A percentile compares a stretch with the other conserved stretches of the same genome.
Evolutionary conservation across 2,329 filamentous ascomycete species (phyloP).

Genomic region (Trichoderma endophyticum): DNA sequence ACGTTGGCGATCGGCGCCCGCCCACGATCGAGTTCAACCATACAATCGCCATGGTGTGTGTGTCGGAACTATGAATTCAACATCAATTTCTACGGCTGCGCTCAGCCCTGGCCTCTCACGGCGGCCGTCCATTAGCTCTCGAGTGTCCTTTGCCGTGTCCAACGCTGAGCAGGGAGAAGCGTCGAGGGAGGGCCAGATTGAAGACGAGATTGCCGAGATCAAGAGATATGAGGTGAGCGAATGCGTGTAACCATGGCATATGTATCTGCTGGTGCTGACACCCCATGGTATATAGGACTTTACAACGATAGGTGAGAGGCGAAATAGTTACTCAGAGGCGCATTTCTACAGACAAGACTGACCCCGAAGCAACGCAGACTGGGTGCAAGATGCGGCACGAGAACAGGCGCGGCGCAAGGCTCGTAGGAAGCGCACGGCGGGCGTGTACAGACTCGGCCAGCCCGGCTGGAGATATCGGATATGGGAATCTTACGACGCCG

Average conservation of each 20-base stretch:
- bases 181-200: constrained; percentile 67
- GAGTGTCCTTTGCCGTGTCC: constrained; percentile 66
- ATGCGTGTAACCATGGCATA: neutral
- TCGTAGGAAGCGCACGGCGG: constrained; percentile 67
- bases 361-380: constrained; percentile 54
- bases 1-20: neutral
- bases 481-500: constrained; percentile 87
- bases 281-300: constrained; percentile 60
- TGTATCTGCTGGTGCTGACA: constrained; percentile 19
- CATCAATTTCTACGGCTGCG: constrained; percentile 50
- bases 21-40: neutral
- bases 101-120: constrained; percentile 38
- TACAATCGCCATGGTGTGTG: constrained; percentile 39
- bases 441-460: constrained; percentile 67
- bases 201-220: constrained; percentile 95
- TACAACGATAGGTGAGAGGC: constrained; percentile 72
- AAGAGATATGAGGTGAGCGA: constrained; percentile 80
- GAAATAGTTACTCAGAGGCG: neutral
- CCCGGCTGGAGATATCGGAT: constrained; percentile 77
- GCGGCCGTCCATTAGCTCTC: constrained; percentile 59
- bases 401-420: constrained; percentile 81
- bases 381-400: constrained; percentile 94
- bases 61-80: constrained; percentile 45
- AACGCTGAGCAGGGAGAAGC: constrained; percentile 60
- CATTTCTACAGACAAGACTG: constrained; percentile 29